phyloP scores from a whole-genome alignment of 768 basidiomycete genomes.

The Suillus subluteus region DNA sequence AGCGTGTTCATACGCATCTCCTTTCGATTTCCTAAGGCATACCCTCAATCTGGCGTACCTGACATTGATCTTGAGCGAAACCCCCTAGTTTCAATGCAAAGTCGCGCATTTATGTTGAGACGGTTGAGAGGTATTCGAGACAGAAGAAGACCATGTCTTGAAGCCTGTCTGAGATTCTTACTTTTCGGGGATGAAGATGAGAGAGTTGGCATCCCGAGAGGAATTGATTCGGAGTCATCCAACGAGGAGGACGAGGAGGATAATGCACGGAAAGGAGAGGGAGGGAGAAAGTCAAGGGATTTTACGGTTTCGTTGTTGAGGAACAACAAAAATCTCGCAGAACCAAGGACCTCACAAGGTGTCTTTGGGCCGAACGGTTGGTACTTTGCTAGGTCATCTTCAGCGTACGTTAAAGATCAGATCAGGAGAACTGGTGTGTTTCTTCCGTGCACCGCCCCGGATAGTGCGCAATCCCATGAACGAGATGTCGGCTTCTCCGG shows the following conservation, averaged over 20 bases:
- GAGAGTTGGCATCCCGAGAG: slow-evolving; percentile 39
- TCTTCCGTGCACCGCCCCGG: slow-evolving; percentile 78
- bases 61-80: slow-evolving; percentile 83
- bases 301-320: slow-evolving; percentile 57
- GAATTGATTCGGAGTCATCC: slow-evolving; percentile 62
- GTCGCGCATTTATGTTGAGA: slow-evolving; percentile 77
- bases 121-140: slow-evolving; percentile 75
- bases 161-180: slow-evolving; percentile 81
- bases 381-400: slow-evolving; percentile 15
- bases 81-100: slow-evolving; percentile 76
- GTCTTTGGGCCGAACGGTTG: slow-evolving; percentile 88
- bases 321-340: slow-evolving; percentile 77
- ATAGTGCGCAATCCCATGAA: slow-evolving; percentile 60
- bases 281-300: slow-evolving; percentile 48
- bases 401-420: slow-evolving; percentile 8
- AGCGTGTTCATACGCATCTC: slow-evolving; percentile 75
- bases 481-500: slow-evolving; percentile 55
- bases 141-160: slow-evolving; percentile 79
- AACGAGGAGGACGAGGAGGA: slow-evolving; percentile 66
- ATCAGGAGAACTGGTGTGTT: slow-evolving; percentile 83
- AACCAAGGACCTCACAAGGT: slow-evolving; percentile 86
- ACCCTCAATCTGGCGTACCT: slow-evolving; percentile 72
- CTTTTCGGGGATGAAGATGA: slow-evolving; percentile 70
- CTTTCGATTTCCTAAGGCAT: slow-evolving; percentile 86
- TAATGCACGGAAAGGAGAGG: slow-evolving; percentile 18